Evolutionary conservation across 805 yeast species (phyloP).

Genomic region (Pichia deserticola): DNA sequence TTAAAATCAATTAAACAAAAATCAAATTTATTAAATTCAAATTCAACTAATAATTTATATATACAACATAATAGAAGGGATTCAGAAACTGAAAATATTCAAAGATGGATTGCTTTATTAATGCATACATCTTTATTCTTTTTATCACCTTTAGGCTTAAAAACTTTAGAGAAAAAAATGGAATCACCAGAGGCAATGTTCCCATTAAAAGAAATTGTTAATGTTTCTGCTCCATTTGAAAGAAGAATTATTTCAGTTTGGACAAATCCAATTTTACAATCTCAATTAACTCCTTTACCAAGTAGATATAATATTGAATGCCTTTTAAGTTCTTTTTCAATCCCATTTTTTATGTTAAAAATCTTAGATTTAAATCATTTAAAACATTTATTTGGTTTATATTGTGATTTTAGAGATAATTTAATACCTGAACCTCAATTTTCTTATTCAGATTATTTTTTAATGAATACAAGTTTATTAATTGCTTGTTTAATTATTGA

Average conservation of each 20-base stretch:
- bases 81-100: not conserved
- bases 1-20: too few relatives aligned
- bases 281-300: slow-evolving; percentile 27
- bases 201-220: slow-evolving; percentile 22
- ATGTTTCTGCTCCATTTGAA: slow-evolving; percentile 15
- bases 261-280: slow-evolving; percentile 28
- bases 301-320: slow-evolving; percentile 15
- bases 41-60: not conserved
- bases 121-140: slow-evolving; percentile 31
- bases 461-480: slow-evolving; percentile 26
- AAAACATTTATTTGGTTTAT: slow-evolving; percentile 9
- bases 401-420: slow-evolving; percentile 22
- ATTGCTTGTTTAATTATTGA: slow-evolving; percentile 10
- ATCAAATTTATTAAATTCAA: not conserved
- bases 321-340: slow-evolving; percentile 12
- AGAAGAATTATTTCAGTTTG: slow-evolving; percentile 21
- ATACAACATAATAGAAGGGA: not conserved
- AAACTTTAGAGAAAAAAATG: slow-evolving; percentile 29
- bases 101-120: slow-evolving; percentile 7
- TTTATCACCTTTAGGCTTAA: slow-evolving; percentile 34
- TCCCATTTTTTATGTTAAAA: not conserved
- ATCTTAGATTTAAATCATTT: slow-evolving; percentile 7
- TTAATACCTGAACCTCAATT: slow-evolving; percentile 17
- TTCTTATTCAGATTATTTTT: slow-evolving; percentile 27
- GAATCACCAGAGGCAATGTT: slow-evolving; percentile 11